These are phyloP conservation scores for Pulveroboletus ravenelii DNA, from an alignment of 768 basidiomycete genomes.

Conservation along the genomic window DNA sequence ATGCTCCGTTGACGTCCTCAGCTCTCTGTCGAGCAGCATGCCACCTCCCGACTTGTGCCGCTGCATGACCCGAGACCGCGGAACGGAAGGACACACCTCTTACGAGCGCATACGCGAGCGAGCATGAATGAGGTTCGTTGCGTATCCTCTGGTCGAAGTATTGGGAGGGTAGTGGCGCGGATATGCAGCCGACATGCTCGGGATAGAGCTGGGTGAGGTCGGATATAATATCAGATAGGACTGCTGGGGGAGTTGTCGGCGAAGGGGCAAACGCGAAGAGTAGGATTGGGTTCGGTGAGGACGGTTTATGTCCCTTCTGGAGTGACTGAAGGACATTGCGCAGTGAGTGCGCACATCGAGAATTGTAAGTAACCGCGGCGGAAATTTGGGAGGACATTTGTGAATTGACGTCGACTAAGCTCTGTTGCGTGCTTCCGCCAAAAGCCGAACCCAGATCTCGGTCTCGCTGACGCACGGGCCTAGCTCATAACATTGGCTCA, in stretches of 20 bases:
- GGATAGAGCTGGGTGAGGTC: slow-evolving; percentile 37
- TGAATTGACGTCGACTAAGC: background rate
- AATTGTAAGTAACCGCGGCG: slow-evolving; percentile 11
- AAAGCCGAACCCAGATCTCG: too few species aligned
- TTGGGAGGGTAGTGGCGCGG: slow-evolving; percentile 41
- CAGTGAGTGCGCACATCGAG: slow-evolving; percentile 19
- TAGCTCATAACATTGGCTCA: too few species aligned
- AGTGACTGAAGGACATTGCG: slow-evolving; percentile 7
- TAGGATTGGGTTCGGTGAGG: slow-evolving; percentile 2
- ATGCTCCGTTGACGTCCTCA: background rate
- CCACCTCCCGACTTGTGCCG: slow-evolving; percentile 68
- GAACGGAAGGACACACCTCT: slow-evolving; percentile 55
- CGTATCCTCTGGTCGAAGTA: slow-evolving; percentile 1
- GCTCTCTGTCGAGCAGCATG: slow-evolving; percentile 45
- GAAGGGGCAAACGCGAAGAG: slow-evolving; percentile 29
- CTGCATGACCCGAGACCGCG: slow-evolving; percentile 51
- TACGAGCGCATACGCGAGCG: slow-evolving; percentile 49
- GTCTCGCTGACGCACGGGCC: too few species aligned
- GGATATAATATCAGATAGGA: slow-evolving; percentile 37
- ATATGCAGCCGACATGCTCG: slow-evolving; percentile 57
- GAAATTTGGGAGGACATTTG: slow-evolving; percentile 16
- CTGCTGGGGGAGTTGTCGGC: slow-evolving; percentile 14
- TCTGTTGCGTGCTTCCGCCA: too few species aligned
- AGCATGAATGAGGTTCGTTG: slow-evolving; percentile 42
- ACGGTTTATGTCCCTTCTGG: background rate